phyloP scores from a whole-genome alignment of 352 stramenopile genomes.

The Phytophthora capsici region DNA sequence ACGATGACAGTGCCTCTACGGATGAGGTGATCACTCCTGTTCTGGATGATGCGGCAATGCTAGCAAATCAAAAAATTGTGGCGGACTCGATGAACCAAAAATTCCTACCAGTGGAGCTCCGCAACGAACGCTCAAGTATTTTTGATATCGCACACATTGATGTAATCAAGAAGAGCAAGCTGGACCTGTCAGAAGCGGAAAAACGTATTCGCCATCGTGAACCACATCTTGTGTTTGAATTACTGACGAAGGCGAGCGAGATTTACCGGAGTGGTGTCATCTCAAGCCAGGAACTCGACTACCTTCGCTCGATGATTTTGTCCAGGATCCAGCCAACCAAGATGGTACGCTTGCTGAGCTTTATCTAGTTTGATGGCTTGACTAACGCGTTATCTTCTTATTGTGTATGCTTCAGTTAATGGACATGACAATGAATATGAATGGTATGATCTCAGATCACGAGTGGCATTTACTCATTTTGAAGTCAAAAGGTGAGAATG shows the following conservation, averaged over 20 bases:
- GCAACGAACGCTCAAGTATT: conserved; percentile 61
- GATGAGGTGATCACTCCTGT: conserved; percentile 64
- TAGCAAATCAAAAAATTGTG: conserved; percentile 79
- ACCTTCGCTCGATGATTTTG: conserved; percentile 78
- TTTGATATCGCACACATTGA: conserved; percentile 79
- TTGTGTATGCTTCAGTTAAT: conserved; percentile 49
- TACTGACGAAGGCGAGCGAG: conserved; percentile 83
- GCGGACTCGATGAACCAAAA: conserved; percentile 85
- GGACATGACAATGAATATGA: conserved; percentile 87
- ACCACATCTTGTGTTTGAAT: conserved; percentile 82
- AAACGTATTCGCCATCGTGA: conserved; percentile 86
- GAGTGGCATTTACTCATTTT: conserved; percentile 87
- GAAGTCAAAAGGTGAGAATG: conserved; percentile 71
- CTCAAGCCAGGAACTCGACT: conserved; percentile 80
- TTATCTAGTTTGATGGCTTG: too few species aligned
- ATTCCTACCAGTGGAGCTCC: conserved; percentile 74
- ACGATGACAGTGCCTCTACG: conserved; percentile 52
- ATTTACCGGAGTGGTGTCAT: conserved; percentile 87
- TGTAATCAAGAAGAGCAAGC: conserved; percentile 84
- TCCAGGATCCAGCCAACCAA: conserved; percentile 83
- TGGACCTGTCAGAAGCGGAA: conserved; percentile 80
- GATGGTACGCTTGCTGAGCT: conserved; percentile 51
- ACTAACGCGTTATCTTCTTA: conserved; percentile 4
- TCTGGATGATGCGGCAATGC: conserved; percentile 59
- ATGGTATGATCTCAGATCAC: conserved; percentile 86